Percentiles rank a stretch among this genome's conserved stretches.
Conservation (phyloP, 331 rosid genomes). For the Telfairia occidentalis region DNA sequence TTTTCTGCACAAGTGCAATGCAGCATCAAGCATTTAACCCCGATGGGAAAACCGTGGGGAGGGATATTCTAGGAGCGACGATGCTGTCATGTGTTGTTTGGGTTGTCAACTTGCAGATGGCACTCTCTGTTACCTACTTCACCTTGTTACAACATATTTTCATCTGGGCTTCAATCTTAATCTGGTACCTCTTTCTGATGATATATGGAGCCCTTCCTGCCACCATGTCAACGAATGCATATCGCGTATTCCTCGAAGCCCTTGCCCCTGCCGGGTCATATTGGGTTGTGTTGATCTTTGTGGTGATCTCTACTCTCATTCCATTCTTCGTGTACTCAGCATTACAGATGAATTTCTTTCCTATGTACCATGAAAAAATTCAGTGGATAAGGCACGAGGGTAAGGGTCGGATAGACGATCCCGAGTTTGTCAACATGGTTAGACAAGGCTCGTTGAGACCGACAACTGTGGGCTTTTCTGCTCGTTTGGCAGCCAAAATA, state of each 20-base stretch:
- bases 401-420: conserved; percentile 48
- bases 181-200: conserved; percentile 74
- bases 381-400: conserved; percentile 64
- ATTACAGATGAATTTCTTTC: conserved; percentile 63
- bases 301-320: conserved; percentile 50
- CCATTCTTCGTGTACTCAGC: conserved; percentile 60
- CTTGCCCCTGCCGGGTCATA: conserved; percentile 66
- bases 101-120: conserved; percentile 94
- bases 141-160: conserved; percentile 72
- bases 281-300: conserved; percentile 62
- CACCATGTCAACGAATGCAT: conserved; percentile 39
- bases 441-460: conserved; percentile 55
- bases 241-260: conserved; percentile 52
- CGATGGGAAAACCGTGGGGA: conserved; percentile 56
- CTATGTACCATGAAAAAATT: conserved; percentile 54
- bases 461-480: conserved; percentile 61
- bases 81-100: conserved; percentile 82
- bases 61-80: conserved; percentile 65
- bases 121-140: conserved; percentile 67
- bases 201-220: conserved; percentile 58
- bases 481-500: conserved; percentile 57
- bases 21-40: conserved; percentile 54
- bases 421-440: conserved; percentile 41
- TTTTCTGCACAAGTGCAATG: conserved; percentile 64
- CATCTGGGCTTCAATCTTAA: conserved; percentile 74